Base-by-base conservation (phyloP, 495 filamentous ascomycete genomes). In the Daldinia vernicosa region DNA sequence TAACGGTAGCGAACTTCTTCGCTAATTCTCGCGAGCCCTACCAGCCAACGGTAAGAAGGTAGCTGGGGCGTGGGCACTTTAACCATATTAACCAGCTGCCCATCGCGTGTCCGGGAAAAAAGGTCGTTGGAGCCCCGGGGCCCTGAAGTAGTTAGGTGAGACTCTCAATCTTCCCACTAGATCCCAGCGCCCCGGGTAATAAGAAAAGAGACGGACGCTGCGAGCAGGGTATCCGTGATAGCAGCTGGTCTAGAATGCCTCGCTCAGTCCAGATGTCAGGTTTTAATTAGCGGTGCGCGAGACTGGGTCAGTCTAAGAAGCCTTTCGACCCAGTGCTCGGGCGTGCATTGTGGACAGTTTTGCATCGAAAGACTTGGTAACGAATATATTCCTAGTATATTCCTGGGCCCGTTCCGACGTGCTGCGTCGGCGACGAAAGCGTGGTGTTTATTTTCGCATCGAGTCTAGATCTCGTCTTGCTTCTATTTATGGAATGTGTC, bases 181-280 rank as follows among this genome's bases (percentile, higher is more conserved):
- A 33, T 33, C 32, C 71, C 71, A 40, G 56, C 58, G 40, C 40
- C 56, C 72, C 69, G 75, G 69, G 26, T 75, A 73, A 77, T 75
- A 70, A 45, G 54, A 66, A 37, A 14, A 45, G 17, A 22, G 17
- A 24, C 8, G 5, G 39, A 35, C 24, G 15, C n/a, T 47, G 32
- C 60, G 61, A 47, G 51, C 51, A 57, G 55, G 67, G 37, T 52
- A 8, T 51, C 26, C 32, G 39, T 22, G 27, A 63, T 61, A 60
- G 60, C 59, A 24, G 40, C 19, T 51, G 65, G 75, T 73, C 75
- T 77, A 71, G 75, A 73, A 50, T 73, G 54, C 22, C 64, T 67
- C 64, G 69, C 62, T 40, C 62, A 72, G 71, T 76, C 75, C 72
- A 76, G 75, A 68, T 50, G 65, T 66, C 59, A 47, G 60, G 69